Evolutionary conservation across 768 basidiomycete genomes (phyloP), one percentile per base, ranked within the genome.

Genomic region (Rhizopogon vulgaris): DNA sequence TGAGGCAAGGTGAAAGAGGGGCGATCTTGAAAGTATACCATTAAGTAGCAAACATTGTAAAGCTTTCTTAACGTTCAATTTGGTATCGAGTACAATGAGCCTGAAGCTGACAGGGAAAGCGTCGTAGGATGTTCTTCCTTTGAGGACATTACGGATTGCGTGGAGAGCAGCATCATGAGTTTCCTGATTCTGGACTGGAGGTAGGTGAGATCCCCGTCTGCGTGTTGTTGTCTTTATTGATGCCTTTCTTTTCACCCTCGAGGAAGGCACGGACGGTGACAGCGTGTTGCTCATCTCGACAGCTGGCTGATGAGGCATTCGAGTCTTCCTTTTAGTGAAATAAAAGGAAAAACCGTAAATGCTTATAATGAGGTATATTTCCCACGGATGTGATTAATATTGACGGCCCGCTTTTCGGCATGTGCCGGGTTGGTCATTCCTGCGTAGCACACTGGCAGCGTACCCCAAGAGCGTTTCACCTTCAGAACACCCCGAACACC

Each of bases 91-190:
- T 24, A 98, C 94, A 66, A 99, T 97, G 62, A 98, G 78, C 60
- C 95, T 79, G 73, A 94, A 99, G 69, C 85, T 89, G 73, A 98
- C 91, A 24, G 96, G 96, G 62, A 99, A 94, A 30, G 95, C 93
- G 69, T 98, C 95, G 73, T 98, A 99, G 58, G 85, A 84, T 15
- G 85, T 89, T 62, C 90, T 83, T 52, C 85, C 80, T 61, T 82
- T 87, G 72, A 98, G 84, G 70, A 93, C 90, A 48, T 70, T 70
- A 48, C 95, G 79, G 62, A 99, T 93, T 51, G 78, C 71, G 52
- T 73, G 64, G 52, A 92, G 67, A 24, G 87, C 86, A 5, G 76
- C 71, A 54, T 90, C 80, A 63, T 91, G 88, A n/a, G 75, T 68
- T 39, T 89, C 87, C 53, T 67, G 73, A 0, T 73, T 69, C 54